A percentile compares a stretch with the other conserved stretches of the same genome.
Conservation (phyloP, 2,329 filamentous ascomycete genomes). For the Fonsecaea erecta region DNA sequence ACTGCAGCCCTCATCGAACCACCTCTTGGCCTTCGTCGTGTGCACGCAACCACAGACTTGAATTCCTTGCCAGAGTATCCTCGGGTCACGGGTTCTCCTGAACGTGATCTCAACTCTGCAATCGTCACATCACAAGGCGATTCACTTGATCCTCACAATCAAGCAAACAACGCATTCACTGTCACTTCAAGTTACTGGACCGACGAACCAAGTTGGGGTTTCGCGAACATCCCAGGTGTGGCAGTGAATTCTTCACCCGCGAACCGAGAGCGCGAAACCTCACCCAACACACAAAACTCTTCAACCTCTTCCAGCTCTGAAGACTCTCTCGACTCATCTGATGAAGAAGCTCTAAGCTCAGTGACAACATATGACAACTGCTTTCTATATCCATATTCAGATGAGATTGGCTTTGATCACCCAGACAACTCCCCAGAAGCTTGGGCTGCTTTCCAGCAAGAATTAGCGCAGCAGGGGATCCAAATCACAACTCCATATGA, state of each 20-base stretch:
- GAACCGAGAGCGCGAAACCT: background rate
- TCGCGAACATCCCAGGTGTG: background rate
- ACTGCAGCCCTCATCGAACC: background rate
- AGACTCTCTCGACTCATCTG: background rate
- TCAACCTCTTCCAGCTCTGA: background rate
- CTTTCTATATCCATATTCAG: no score
- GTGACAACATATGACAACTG: no score
- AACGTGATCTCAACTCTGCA: background rate
- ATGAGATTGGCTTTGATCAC: no score
- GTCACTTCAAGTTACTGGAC: background rate
- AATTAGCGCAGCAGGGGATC: no score
- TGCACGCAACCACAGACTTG: background rate
- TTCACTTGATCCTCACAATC: background rate
- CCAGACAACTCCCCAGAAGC: no score
- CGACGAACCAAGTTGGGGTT: slow-evolving; percentile 1
- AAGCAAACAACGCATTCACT: background rate
- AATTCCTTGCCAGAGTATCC: background rate
- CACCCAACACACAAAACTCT: background rate
- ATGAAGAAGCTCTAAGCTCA: no score
- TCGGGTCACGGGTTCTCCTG: background rate
- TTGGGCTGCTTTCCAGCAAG: no score
- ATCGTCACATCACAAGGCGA: background rate
- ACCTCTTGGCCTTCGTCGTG: background rate
- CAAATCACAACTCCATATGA: no score
- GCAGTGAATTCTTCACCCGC: background rate